Conservation (phyloP, 2,329 filamentous ascomycete species). For the Claviceps quebecensis region DNA sequence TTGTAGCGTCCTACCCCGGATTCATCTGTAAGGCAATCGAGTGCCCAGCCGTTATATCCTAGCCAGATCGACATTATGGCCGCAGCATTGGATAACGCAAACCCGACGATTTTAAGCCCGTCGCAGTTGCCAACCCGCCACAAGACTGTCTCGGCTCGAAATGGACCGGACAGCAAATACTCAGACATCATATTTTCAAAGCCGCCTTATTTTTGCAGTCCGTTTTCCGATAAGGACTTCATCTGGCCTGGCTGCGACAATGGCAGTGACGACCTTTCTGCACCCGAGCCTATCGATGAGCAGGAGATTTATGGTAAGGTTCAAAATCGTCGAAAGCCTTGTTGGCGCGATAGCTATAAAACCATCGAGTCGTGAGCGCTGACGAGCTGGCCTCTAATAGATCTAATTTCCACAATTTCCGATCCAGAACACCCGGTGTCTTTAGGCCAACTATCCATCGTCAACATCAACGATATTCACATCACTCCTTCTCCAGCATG, state of each 20-base stretch:
- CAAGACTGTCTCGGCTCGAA: constrained; percentile 31
- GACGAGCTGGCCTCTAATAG: constrained; percentile 27
- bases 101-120: constrained; percentile 80
- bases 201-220: constrained; percentile 27
- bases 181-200: constrained; percentile 32
- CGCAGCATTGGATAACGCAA: constrained; percentile 54
- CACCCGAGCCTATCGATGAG: constrained; percentile 77
- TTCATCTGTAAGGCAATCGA: too few species aligned
- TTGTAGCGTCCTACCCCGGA: too few species aligned
- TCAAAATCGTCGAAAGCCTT: background rate
- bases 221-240: constrained; percentile 24
- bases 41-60: background rate
- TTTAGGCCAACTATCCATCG: constrained; percentile 81
- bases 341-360: background rate
- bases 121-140: constrained; percentile 76
- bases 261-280: constrained; percentile 39
- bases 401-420: constrained; percentile 86
- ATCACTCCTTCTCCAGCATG: constrained; percentile 38
- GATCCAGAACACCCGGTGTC: constrained; percentile 95
- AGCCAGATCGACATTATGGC: constrained; percentile 9
- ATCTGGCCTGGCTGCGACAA: constrained; percentile 21
- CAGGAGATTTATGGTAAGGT: constrained; percentile 83
- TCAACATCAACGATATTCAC: constrained; percentile 87
- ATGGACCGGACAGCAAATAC: constrained; percentile 32
- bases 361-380: background rate